Evolutionary conservation across 1,139 yeast species (phyloP).

Genomic region (Blastobotrys apis): DNA sequence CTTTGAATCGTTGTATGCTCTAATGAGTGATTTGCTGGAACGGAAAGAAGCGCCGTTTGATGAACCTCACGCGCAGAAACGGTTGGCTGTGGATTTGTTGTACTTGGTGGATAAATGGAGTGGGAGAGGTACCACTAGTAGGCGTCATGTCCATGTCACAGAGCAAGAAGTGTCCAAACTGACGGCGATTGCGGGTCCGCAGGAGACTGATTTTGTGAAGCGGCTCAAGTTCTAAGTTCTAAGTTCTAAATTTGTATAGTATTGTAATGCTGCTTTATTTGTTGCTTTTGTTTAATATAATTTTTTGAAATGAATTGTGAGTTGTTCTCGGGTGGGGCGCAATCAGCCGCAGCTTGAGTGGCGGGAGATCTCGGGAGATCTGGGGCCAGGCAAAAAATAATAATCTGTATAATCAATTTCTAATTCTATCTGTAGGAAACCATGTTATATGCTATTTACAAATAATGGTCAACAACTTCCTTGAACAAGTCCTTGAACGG

Average conservation of each 20-base stretch:
- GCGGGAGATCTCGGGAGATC: too few species aligned
- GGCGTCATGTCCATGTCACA: slow-evolving; percentile 4
- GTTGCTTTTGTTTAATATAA: not conserved
- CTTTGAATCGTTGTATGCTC: slow-evolving; percentile 63
- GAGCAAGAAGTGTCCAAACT: slow-evolving; percentile 11
- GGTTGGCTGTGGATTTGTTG: slow-evolving; percentile 29
- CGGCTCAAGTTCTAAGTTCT: slow-evolving; percentile 3
- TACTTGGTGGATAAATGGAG: slow-evolving; percentile 29
- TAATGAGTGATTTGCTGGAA: slow-evolving; percentile 65
- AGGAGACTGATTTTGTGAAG: slow-evolving; percentile 10
- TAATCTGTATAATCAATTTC: too few species aligned
- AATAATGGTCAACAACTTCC: not conserved
- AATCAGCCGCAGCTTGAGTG: too few species aligned
- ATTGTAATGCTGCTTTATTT: not conserved
- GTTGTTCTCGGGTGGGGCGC: too few species aligned
- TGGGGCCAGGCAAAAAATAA: too few species aligned
- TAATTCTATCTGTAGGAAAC: too few species aligned
- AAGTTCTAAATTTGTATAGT: not conserved
- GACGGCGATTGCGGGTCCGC: slow-evolving; percentile 13
- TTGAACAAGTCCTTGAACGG: not conserved
- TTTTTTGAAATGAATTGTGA: too few species aligned
- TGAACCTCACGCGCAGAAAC: slow-evolving; percentile 23
- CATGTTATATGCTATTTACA: too few species aligned
- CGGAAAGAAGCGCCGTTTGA: slow-evolving; percentile 37
- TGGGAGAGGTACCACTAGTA: not conserved